Conservation (phyloP, 495 filamentous ascomycete genomes). For the Neurospora sp. region DNA sequence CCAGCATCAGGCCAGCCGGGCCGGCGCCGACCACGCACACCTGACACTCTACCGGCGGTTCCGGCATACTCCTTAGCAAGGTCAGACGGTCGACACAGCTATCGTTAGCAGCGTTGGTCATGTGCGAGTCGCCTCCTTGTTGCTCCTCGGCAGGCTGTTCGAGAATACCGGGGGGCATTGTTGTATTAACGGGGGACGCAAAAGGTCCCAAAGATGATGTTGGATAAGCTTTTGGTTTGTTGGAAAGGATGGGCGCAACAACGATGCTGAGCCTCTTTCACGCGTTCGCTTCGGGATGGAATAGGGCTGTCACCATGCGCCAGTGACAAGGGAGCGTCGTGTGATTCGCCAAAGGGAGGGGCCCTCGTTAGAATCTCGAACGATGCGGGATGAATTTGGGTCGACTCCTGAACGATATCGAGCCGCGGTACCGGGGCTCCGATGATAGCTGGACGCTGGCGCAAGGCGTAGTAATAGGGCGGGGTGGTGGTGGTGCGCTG, state of each 20-base stretch:
- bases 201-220: not conserved
- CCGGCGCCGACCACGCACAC: conserved; percentile 64
- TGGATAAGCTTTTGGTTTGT: not conserved
- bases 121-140: conserved; percentile 10
- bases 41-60: conserved; percentile 28
- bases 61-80: conserved; percentile 27
- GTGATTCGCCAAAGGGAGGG: not conserved
- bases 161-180: conserved; percentile 20
- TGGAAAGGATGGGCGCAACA: not conserved
- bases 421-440: not conserved
- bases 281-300: not conserved
- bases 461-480: not conserved
- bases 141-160: conserved; percentile 20
- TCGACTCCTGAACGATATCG: not conserved
- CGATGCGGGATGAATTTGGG: not conserved
- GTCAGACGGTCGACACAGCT: conserved; percentile 26
- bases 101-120: conserved; percentile 13
- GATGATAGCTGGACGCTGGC: not conserved
- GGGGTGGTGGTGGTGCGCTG: not conserved
- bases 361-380: not conserved
- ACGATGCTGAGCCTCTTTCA: not conserved
- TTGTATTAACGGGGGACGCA: not conserved
- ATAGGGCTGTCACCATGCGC: not conserved
- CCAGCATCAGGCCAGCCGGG: conserved; percentile 61
- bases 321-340: not conserved